Conservation (phyloP, 768 basidiomycete genomes). For the Neoboletus brunneissimus region DNA sequence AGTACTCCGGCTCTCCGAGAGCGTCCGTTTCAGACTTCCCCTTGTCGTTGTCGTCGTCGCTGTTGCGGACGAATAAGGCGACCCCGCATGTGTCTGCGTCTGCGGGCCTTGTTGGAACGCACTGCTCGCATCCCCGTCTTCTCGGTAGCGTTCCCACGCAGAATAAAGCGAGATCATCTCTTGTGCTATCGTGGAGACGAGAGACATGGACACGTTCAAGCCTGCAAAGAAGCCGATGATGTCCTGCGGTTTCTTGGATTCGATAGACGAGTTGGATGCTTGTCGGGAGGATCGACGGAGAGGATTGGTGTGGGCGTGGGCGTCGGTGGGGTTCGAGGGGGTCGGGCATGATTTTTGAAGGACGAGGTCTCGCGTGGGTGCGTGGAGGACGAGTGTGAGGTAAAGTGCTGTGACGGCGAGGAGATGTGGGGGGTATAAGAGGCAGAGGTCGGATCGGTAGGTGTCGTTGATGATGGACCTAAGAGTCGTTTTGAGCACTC, state of each 20-base stretch:
- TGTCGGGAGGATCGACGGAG: conserved; percentile 58
- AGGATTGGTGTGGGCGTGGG: conserved; percentile 33
- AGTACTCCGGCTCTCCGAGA: conserved; percentile 19
- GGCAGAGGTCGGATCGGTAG: conserved; percentile 87
- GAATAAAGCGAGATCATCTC: conserved; percentile 89
- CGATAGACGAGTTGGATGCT: conserved; percentile 32
- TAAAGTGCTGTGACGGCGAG: conserved; percentile 92
- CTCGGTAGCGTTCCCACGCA: conserved; percentile 82
- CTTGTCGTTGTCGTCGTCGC: conserved; percentile 3
- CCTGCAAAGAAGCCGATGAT: conserved; percentile 79
- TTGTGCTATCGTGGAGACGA: conserved; percentile 82
- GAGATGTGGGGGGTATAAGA: conserved; percentile 93
- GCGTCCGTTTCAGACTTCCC: conserved; percentile 24
- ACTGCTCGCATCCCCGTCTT: conserved; percentile 49
- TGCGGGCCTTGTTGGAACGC: conserved; percentile 12
- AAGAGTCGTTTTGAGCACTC: not conserved
- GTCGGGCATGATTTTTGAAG: conserved; percentile 37
- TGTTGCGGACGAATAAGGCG: conserved; percentile 18
- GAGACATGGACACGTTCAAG: conserved; percentile 79
- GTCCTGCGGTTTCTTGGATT: conserved; percentile 50
- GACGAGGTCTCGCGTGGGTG: conserved; percentile 48
- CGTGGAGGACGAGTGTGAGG: conserved; percentile 76
- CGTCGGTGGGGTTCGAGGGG: conserved; percentile 10
- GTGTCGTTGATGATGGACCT: conserved; percentile 98
- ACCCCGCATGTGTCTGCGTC: conserved; percentile 7